Conservation (phyloP, 768 basidiomycete genomes). For the Harrya chromipes region DNA sequence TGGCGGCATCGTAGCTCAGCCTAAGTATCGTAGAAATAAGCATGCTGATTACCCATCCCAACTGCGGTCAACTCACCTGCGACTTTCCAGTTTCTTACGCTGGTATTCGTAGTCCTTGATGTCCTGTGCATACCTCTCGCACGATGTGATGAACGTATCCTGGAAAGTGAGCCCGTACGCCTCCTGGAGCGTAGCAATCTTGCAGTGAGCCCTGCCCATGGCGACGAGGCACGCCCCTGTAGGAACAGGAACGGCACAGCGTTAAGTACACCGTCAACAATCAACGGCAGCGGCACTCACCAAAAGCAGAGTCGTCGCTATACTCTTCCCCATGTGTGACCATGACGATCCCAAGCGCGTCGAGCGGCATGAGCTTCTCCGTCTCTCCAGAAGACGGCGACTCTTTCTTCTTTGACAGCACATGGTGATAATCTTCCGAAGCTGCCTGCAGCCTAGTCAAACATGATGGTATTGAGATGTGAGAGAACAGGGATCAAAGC, state of each 20-base stretch:
- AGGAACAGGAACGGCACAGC: not conserved
- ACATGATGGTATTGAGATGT: conserved; percentile 1
- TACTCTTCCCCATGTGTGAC: conserved; percentile 81
- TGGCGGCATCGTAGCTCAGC: conserved; percentile 73
- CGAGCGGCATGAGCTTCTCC: conserved; percentile 73
- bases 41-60: not conserved
- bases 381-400: conserved; percentile 55
- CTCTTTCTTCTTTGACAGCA: conserved; percentile 73
- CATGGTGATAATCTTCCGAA: conserved; percentile 67
- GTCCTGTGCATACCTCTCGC: conserved; percentile 63
- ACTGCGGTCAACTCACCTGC: conserved; percentile 49
- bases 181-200: conserved; percentile 82
- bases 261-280: not conserved
- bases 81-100: conserved; percentile 84
- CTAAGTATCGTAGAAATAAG: conserved; percentile 35
- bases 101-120: conserved; percentile 81
- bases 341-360: conserved; percentile 84
- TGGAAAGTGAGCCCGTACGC: conserved; percentile 68
- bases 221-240: conserved; percentile 70
- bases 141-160: conserved; percentile 68
- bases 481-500: not conserved
- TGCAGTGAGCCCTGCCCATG: conserved; percentile 82
- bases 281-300: conserved; percentile 33
- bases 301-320: conserved; percentile 71
- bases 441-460: conserved; percentile 60